phyloP scores from a whole-genome alignment of 2,329 filamentous ascomycete genomes.

The Xylaria sp. region DNA sequence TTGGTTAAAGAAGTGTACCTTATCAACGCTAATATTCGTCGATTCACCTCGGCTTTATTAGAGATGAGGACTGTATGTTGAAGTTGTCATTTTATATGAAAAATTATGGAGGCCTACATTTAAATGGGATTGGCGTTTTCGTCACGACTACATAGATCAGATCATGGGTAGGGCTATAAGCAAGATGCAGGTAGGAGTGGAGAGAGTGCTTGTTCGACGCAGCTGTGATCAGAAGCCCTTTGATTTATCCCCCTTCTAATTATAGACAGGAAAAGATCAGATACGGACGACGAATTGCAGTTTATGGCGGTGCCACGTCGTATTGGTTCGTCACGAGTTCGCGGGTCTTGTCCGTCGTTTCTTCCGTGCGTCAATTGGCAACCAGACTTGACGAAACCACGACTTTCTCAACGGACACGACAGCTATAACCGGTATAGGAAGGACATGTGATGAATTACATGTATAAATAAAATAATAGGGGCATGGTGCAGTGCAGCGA shows the following conservation, averaged over 20 bases:
- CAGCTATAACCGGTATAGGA: too few relatives aligned
- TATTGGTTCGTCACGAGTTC: not conserved
- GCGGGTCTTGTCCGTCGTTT: not conserved
- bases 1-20: too few relatives aligned
- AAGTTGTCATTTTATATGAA: too few relatives aligned
- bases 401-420: not conserved
- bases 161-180: constrained; percentile 2
- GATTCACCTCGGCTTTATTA: too few relatives aligned
- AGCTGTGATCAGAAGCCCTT: not conserved
- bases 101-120: too few relatives aligned
- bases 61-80: too few relatives aligned
- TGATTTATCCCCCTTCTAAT: not conserved
- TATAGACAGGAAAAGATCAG: constrained; percentile 5
- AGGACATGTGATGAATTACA: constrained; percentile 1
- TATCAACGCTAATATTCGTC: too few relatives aligned
- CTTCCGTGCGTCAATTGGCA: not conserved
- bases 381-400: not conserved
- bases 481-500: constrained; percentile 39
- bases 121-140: too few relatives aligned
- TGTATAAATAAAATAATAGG: not conserved
- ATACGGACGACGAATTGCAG: not conserved
- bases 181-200: not conserved
- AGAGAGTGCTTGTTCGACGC: not conserved
- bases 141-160: not conserved
- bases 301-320: not conserved